Base-by-base conservation (phyloP, 768 basidiomycete genomes). In the Clavaria fumosa region DNA sequence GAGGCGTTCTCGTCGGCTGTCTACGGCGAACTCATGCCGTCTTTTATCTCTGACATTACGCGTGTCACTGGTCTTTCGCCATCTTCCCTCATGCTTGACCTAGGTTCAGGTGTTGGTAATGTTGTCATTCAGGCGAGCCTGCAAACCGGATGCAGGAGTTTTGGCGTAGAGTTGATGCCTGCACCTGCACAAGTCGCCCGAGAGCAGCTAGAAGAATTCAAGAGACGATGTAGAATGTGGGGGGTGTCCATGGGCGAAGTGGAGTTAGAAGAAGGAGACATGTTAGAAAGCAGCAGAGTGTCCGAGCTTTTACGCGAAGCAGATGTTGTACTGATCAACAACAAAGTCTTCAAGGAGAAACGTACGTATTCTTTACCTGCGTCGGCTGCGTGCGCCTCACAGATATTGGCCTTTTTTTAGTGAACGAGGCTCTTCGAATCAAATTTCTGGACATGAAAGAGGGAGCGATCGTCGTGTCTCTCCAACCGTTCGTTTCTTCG, bases 391-490 rank as follows among this genome's bases (percentile, higher is more conserved):
- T 21, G 40, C 26, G 7, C 32, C 34, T 42, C 41, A 45, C 43
- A 44, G 14, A 38, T 22, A 41, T 19, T 23, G 9, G 12, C 31
- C 27, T 7, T n/a, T n/a, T n/a, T n/a, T n/a, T 40, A 86, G 82
- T 97, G 43, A 97, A 96, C 55, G 84, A 86, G 50, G 72, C 77
- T 1, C 60, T 99, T 11, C 68, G 82, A 31, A 77, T 82, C 20
- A 81, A 88, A 50, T 97, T 97, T 58, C 63, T 99, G 38, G 95
- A 99, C 51, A 62, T 97, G 42, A 95, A 89, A 51, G 86, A 93
- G 42, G 85, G 86, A 14, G 88, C 90, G 0, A 77, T 77, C 34
- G 82, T 99, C 33, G 72, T 97, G 24, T 89, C 85, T 14, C 60
- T 99, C 12, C 75, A 79, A 41, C 86, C 89, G 1, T 95, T 86